These are phyloP conservation scores for Saturnispora kantuleensis DNA, from an alignment of 805 yeast species.

Conservation along the genomic window DNA sequence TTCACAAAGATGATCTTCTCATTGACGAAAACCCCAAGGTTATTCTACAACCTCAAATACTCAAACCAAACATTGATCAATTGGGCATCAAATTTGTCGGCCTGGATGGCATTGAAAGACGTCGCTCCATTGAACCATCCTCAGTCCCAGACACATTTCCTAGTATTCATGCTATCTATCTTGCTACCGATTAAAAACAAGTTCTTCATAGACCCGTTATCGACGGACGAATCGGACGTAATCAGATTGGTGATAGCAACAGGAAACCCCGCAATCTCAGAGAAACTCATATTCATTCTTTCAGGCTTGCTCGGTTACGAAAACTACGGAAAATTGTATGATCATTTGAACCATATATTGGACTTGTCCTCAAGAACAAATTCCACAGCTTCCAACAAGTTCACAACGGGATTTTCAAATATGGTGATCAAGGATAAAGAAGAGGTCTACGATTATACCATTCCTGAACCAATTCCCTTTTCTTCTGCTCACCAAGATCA, in stretches of 20 bases:
- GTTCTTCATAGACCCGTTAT: slow-evolving; percentile 29
- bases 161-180: slow-evolving; percentile 39
- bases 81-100: slow-evolving; percentile 43
- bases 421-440: background rate
- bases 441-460: background rate
- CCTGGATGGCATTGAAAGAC: slow-evolving; percentile 50
- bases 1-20: slow-evolving; percentile 31
- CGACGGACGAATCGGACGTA: slow-evolving; percentile 10
- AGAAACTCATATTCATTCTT: slow-evolving; percentile 42
- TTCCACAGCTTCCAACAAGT: background rate
- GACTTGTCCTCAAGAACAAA: slow-evolving; percentile 1
- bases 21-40: slow-evolving; percentile 36
- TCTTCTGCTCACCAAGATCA: background rate
- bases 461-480: background rate
- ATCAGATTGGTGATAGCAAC: slow-evolving; percentile 43
- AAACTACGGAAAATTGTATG: slow-evolving; percentile 12
- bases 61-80: slow-evolving; percentile 32
- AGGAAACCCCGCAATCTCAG: slow-evolving; percentile 47
- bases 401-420: background rate
- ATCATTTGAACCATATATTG: slow-evolving; percentile 7
- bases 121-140: slow-evolving; percentile 15
- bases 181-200: slow-evolving; percentile 31
- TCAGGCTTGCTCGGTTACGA: slow-evolving; percentile 39
- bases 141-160: slow-evolving; percentile 21
- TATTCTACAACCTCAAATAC: slow-evolving; percentile 33